Evolutionary conservation across 2,329 filamentous ascomycete genomes (phyloP), one percentile per base, ranked within the genome.

Genomic region (Neopestalotiopsis rosae): DNA sequence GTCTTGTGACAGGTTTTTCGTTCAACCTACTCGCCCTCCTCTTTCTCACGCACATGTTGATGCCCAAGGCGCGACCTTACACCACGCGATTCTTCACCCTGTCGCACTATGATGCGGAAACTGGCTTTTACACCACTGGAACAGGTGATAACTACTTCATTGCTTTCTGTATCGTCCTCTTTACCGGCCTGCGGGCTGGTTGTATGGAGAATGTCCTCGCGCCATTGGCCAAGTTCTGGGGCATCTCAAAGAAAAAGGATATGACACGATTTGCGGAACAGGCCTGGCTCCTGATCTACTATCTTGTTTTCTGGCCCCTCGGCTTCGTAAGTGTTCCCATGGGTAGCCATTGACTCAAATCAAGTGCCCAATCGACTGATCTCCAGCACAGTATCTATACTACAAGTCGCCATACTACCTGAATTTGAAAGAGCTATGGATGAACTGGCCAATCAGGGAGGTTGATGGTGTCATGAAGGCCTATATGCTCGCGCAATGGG

Each of bases 241-340:
- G 95, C 45, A 88, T 98, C 74, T 87, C 87, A 74, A 93, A 91
- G 77, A 86, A 85, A 78, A 98, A 97, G 83, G 89, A 90, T 61
- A 84, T 92, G 69, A 89, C 93, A 63, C 89, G 96, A 69, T 97
- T 98, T 82, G 94, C 94, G 71, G 96, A 99, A 83, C 96, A 99
- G 83, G 94, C 91, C 61, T 98, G 95, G 94, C 86, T 97, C 77
- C 83, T 97, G 68, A 81, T 96, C 59, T 98, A 98, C 83, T 95
- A 95, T 80, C 83, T 84, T 61, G 84, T 91, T 67, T 95, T 95
- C 78, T 98, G 94, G 92, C 86, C 90, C 13, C 83, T 95, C 70
- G 96, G 96, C 74, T 87, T 97, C 86, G 93, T 97, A 86, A 75
- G 91, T 82, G 24, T 13, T n/a, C 57, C 12, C 24, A 14, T 59